These are phyloP conservation scores for Sideroxylon spinosum DNA, from an alignment of 179 eudicot genomes.

Conservation along the genomic window DNA sequence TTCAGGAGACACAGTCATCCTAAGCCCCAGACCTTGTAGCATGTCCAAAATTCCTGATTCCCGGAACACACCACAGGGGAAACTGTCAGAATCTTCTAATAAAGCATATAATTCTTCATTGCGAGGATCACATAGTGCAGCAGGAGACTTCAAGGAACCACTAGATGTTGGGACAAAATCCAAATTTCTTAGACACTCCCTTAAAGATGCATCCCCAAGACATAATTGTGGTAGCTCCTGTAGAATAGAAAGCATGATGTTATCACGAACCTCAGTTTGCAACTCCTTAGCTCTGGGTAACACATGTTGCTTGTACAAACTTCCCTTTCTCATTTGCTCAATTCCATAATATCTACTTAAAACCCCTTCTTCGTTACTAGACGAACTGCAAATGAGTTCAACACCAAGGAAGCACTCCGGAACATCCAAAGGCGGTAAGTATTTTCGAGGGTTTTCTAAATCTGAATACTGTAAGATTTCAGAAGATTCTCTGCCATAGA, in stretches of 20 bases:
- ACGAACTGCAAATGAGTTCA: slow-evolving; percentile 59
- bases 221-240: slow-evolving; percentile 88
- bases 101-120: slow-evolving; percentile 86
- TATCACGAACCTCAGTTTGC: slow-evolving; percentile 70
- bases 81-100: slow-evolving; percentile 82
- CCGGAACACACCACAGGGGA: slow-evolving; percentile 65
- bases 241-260: slow-evolving; percentile 73
- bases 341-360: slow-evolving; percentile 66
- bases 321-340: slow-evolving; percentile 75
- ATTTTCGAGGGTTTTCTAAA: slow-evolving; percentile 59
- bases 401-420: slow-evolving; percentile 60
- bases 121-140: slow-evolving; percentile 82
- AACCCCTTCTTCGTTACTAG: slow-evolving; percentile 67
- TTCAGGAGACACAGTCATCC: slow-evolving; percentile 73
- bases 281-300: slow-evolving; percentile 51
- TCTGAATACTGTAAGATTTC: slow-evolving; percentile 52
- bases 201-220: slow-evolving; percentile 73
- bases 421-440: slow-evolving; percentile 65
- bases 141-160: slow-evolving; percentile 65
- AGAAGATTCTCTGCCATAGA: slow-evolving; percentile 50
- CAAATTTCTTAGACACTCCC: slow-evolving; percentile 60
- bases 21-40: slow-evolving; percentile 83
- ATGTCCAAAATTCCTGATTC: slow-evolving; percentile 69
- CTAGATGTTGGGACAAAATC: slow-evolving; percentile 75
- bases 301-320: slow-evolving; percentile 64